Evolutionary conservation across 805 yeast genomes (phyloP).

Genomic region (Zygosaccharomyces siamensis): DNA sequence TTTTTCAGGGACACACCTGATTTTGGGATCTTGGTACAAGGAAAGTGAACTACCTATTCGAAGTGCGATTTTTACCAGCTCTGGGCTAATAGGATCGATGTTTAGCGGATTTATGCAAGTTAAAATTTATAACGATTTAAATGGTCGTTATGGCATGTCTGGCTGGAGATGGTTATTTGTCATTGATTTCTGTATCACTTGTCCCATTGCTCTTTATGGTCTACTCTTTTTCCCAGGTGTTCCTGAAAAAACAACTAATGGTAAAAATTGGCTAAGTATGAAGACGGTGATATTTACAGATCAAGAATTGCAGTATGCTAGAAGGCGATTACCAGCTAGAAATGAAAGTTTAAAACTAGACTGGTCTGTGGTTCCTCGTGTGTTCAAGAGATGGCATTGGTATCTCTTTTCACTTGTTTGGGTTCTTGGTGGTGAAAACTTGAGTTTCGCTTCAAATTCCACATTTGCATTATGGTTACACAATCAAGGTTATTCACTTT

Average conservation of each 20-base stretch:
- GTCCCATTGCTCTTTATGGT: conserved; percentile 55
- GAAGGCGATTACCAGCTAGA: conserved; percentile 40
- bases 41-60: conserved; percentile 45
- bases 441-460: conserved; percentile 43
- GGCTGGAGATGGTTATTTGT: conserved; percentile 72
- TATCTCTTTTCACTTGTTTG: conserved; percentile 50
- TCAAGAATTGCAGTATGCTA: conserved; percentile 41
- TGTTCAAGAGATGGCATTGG: conserved; percentile 52
- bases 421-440: conserved; percentile 48
- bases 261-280: conserved; percentile 21
- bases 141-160: conserved; percentile 44
- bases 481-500: conserved; percentile 39
- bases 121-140: conserved; percentile 45
- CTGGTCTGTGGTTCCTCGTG: conserved; percentile 41
- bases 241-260: conserved; percentile 37
- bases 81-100: conserved; percentile 52
- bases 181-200: conserved; percentile 53
- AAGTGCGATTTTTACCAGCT: conserved; percentile 50
- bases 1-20: conserved; percentile 50
- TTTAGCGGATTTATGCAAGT: conserved; percentile 55
- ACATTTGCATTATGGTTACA: conserved; percentile 47
- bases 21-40: conserved; percentile 52
- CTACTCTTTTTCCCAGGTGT: conserved; percentile 55
- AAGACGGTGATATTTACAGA: conserved; percentile 37
- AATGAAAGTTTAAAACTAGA: conserved; percentile 38